Evolutionary conservation across 2,329 filamentous ascomycete genomes (phyloP).

Genomic region (Colletotrichum lupini): DNA sequence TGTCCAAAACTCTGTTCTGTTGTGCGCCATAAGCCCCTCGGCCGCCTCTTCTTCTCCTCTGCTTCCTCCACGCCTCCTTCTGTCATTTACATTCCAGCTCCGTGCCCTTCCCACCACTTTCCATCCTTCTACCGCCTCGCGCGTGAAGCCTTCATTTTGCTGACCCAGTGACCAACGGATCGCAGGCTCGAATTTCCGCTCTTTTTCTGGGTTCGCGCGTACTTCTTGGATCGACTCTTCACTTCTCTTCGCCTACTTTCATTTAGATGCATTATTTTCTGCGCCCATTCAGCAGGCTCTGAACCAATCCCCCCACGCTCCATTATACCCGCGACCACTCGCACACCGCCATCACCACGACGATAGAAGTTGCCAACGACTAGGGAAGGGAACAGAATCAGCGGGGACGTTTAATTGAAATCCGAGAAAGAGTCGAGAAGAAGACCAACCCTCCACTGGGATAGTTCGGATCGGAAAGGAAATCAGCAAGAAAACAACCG

Average conservation of each 20-base stretch:
- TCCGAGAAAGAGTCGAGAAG: slow-evolving; percentile 35
- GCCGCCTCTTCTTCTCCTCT: slow-evolving; percentile 42
- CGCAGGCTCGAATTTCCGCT: slow-evolving; percentile 49
- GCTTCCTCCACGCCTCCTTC: slow-evolving; percentile 39
- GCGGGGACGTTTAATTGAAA: slow-evolving; percentile 1
- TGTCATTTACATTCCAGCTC: slow-evolving; percentile 29
- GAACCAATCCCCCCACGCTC: slow-evolving; percentile 48
- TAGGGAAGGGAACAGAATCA: slow-evolving; percentile 10
- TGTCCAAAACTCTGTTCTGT: slow-evolving; percentile 41
- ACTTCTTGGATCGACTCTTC: background rate
- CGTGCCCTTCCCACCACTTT: slow-evolving; percentile 35
- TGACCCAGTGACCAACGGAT: slow-evolving; percentile 37
- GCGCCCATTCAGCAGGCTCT: slow-evolving; percentile 65
- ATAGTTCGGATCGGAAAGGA: slow-evolving; percentile 29
- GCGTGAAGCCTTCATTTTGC: slow-evolving; percentile 29
- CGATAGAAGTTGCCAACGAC: background rate
- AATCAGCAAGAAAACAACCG: slow-evolving; percentile 1
- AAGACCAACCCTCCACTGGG: slow-evolving; percentile 29
- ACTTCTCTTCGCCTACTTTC: slow-evolving; percentile 42
- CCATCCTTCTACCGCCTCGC: slow-evolving; percentile 41
- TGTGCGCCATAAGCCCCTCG: slow-evolving; percentile 18
- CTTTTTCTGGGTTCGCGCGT: slow-evolving; percentile 39
- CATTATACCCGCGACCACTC: slow-evolving; percentile 26
- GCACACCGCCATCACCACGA: background rate
- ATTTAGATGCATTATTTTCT: slow-evolving; percentile 44